Conservation (phyloP, 169 alveolate genomes). For the Plasmodium malariae region DNA sequence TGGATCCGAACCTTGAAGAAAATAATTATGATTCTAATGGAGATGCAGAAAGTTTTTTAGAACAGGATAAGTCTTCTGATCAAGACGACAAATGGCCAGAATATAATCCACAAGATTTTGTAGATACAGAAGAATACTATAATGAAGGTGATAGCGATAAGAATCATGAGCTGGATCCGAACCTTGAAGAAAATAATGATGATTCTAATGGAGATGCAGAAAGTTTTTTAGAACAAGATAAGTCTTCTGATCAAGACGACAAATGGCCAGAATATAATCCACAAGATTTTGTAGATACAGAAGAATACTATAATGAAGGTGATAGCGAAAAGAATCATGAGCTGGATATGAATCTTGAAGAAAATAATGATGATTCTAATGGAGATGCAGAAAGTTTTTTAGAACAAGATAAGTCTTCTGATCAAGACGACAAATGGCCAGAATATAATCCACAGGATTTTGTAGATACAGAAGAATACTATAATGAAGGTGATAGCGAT, state of each 20-base stretch:
- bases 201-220: neutral
- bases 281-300: neutral
- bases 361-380: neutral
- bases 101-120: neutral
- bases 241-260: neutral
- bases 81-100: neutral
- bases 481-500: no score
- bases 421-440: no score
- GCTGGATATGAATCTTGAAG: neutral
- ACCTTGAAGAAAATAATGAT: neutral
- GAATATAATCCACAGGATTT: no score
- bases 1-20: neutral
- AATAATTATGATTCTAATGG: neutral
- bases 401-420: neutral
- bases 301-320: neutral
- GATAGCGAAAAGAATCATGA: neutral
- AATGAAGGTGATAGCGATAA: neutral
- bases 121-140: neutral
- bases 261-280: neutral
- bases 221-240: neutral
- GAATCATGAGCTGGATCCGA: neutral
- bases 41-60: neutral
- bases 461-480: no score
- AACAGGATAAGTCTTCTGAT: neutral
- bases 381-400: neutral